phyloP scores from a whole-genome alignment of 768 basidiomycete genomes.

The Sarcomyxa edulis region DNA sequence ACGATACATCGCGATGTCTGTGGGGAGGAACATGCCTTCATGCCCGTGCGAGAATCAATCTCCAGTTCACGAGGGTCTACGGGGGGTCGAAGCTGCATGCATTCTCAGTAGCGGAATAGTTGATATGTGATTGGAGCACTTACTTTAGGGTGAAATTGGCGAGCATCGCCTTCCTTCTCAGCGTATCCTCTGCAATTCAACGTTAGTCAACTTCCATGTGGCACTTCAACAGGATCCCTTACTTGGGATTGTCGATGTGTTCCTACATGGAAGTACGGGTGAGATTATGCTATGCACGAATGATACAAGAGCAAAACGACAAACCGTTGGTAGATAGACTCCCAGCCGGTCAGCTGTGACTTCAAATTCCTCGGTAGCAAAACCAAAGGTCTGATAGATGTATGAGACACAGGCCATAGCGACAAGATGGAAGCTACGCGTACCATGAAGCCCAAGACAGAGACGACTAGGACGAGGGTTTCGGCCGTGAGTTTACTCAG shows the following conservation, averaged over 20 bases:
- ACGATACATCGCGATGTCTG: no score
- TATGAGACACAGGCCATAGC: background rate
- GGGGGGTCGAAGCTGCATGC: no score
- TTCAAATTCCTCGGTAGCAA: constrained; percentile 63
- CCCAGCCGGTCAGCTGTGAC: constrained; percentile 70
- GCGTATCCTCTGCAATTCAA: constrained; percentile 50
- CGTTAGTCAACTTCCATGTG: background rate
- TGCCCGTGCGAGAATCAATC: constrained; percentile 70
- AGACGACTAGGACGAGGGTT: constrained; percentile 55
- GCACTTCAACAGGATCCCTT: constrained; percentile 7
- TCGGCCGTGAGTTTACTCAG: constrained; percentile 60
- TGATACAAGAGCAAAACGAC: constrained; percentile 12
- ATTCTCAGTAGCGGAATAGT: no score
- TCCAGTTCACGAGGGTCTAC: constrained; percentile 69
- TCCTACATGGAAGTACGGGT: constrained; percentile 41
- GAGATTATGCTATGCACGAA: background rate
- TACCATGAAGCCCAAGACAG: constrained; percentile 56
- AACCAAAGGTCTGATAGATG: constrained; percentile 47
- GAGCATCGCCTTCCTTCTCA: constrained; percentile 65
- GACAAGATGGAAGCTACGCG: constrained; percentile 1
- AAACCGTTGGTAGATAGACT: constrained; percentile 67
- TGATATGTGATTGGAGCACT: no score
- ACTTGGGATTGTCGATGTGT: constrained; percentile 80
- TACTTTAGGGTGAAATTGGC: constrained; percentile 63
- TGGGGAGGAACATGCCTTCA: constrained; percentile 54